Evolutionary conservation across 305 asterid genomes (phyloP), one percentile per base, ranked within the genome.

Genomic region (Euphrasia arctica): DNA sequence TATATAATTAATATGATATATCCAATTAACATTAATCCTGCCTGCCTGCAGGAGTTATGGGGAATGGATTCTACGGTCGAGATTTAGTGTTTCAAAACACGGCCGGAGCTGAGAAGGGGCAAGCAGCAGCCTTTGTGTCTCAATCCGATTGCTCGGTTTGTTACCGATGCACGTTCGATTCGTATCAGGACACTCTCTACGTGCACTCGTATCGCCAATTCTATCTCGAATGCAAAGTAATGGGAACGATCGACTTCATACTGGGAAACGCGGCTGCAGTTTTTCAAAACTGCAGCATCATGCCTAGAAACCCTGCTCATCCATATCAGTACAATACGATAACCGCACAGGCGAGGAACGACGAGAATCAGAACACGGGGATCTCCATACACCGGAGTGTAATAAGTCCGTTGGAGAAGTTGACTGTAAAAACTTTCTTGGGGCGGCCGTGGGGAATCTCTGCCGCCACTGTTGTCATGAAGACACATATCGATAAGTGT

Each of bases 241-340:
- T 86, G 0, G 98, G 98, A 14, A 89, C 98, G 0, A 43, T 92
- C 39, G 97, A 92, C 75, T 90, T 92, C 82, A 90, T 92, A n/a
- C 89, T 92, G 42, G 98, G 98, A 3, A 84, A 85, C 70, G 76
- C 92, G 0, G 94, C 92, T 0, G 93, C 77, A 9, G 86, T 92
- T 11, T 75, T 92, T 65, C 97, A 92, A 57, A 71, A 70, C 34
- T 92, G 98, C 89, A 75, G 73, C 65, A 90, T 90, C 78, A 49
- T 49, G 77, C 96, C 98, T 0, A 75, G 96, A 9, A 94, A 90
- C 57, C 98, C 98, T 0, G 2, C 85, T 63, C 43, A 39, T 1
- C 2, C 84, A 39, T 80, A 86, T 39, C 98, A 92, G 47, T 85
- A 81, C 62, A 92, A 83, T 25, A 92, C 97, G 31, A 81, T 92